These are phyloP conservation scores for Ceratocystis destructans DNA, from an alignment of 2,329 filamentous ascomycete genomes.

Conservation along the genomic window DNA sequence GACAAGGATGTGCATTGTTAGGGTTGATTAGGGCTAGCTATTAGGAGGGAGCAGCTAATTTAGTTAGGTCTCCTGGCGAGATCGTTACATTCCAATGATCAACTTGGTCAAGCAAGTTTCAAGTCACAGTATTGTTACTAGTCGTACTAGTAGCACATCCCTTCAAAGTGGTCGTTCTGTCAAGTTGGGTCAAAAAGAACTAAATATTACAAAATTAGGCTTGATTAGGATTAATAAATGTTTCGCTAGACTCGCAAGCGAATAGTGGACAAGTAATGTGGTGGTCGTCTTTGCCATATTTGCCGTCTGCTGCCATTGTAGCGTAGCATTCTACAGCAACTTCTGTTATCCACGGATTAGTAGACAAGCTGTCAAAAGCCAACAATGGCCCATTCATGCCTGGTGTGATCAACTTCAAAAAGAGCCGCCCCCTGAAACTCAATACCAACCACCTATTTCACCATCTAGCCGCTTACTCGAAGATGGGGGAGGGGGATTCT, in stretches of 20 bases:
- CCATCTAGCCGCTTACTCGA: not conserved
- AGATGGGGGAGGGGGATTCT: not conserved
- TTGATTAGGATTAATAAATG: too few relatives aligned
- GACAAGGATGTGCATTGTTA: not conserved
- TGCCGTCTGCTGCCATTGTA: not conserved
- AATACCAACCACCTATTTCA: not conserved
- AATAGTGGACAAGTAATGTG: not conserved
- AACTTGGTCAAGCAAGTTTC: not conserved
- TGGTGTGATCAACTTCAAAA: not conserved
- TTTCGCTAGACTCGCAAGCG: too few relatives aligned
- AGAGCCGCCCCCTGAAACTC: not conserved
- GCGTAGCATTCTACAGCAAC: not conserved
- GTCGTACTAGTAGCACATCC: too few relatives aligned
- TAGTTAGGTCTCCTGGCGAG: not conserved
- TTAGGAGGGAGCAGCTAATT: not conserved
- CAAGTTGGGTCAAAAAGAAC: too few relatives aligned
- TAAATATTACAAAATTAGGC: too few relatives aligned
- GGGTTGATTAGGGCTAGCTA: not conserved
- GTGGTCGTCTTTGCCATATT: not conserved
- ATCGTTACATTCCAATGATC: not conserved
- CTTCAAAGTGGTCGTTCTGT: too few relatives aligned
- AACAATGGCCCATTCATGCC: not conserved
- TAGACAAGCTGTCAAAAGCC: not conserved
- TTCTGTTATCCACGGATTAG: not conserved
- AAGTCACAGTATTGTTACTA: not conserved